Conservation (phyloP, 306 rosid species). For the Acacia confusa region DNA sequence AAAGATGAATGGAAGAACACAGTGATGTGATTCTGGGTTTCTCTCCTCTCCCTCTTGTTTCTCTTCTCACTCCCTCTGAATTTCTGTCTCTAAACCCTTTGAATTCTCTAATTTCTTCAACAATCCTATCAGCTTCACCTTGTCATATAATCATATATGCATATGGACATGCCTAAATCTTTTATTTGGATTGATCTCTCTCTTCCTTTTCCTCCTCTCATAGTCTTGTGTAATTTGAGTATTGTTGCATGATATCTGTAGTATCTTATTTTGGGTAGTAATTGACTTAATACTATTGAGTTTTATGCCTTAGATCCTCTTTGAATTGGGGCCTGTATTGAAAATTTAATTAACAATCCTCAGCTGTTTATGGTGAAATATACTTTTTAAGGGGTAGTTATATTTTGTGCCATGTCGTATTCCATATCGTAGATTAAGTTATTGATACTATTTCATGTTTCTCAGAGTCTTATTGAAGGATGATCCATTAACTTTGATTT, state of each 20-base stretch:
- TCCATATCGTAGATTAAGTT: neutral
- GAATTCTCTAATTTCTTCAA: too few relatives aligned
- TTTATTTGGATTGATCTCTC: neutral
- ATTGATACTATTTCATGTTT: neutral
- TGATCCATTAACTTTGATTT: neutral
- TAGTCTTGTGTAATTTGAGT: neutral
- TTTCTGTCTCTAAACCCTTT: too few relatives aligned
- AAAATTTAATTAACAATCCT: neutral
- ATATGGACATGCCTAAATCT: neutral
- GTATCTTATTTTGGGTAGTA: neutral
- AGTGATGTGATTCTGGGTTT: too few relatives aligned
- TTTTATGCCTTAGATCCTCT: conserved; percentile 15
- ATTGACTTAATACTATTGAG: neutral
- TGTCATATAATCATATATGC: neutral
- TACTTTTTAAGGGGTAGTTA: neutral
- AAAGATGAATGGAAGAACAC: too few relatives aligned
- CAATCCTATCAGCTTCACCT: too few relatives aligned
- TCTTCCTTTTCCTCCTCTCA: neutral
- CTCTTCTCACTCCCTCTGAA: too few relatives aligned
- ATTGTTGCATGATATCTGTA: conserved; percentile 16
- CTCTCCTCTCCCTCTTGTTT: too few relatives aligned
- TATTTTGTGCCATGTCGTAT: neutral
- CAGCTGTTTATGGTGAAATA: neutral
- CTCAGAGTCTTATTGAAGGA: neutral
- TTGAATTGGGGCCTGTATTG: neutral